Conservation (phyloP, 2,329 filamentous ascomycete genomes). For the Alternaria postmessia region DNA sequence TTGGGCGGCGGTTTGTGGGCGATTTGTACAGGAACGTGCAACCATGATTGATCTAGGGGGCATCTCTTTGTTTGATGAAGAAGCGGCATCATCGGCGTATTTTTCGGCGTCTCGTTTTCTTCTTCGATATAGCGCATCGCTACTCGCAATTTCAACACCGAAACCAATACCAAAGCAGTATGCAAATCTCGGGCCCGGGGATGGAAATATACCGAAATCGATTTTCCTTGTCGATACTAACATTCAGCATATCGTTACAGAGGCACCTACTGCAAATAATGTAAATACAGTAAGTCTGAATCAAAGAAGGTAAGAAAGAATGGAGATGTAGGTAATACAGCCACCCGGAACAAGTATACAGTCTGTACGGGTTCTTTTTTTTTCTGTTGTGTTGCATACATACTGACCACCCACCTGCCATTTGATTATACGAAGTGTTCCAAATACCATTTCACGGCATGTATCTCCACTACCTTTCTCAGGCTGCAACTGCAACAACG, state of each 20-base stretch:
- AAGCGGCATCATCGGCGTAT: slow-evolving; percentile 4
- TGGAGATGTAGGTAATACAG: background rate
- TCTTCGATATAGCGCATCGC: background rate
- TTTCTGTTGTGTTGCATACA: background rate
- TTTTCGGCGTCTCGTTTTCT: background rate
- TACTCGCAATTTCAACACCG: background rate
- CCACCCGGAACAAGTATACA: background rate
- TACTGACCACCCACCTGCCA: background rate
- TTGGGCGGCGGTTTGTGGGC: background rate
- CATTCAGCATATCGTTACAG: too few relatives aligned
- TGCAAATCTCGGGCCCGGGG: too few relatives aligned
- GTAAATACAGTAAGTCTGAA: background rate
- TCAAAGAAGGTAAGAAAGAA: background rate
- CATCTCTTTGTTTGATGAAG: background rate
- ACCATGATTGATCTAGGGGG: background rate
- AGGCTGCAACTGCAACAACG: background rate
- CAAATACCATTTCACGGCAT: background rate
- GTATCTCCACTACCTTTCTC: background rate
- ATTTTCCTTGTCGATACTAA: background rate
- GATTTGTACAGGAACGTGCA: background rate
- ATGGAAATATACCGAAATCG: too few relatives aligned
- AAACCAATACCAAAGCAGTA: too few relatives aligned
- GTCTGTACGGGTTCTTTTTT: background rate
- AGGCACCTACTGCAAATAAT: background rate
- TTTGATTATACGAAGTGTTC: background rate